Percentiles rank a stretch among this genome's conserved stretches.
Conservation (phyloP, 2,329 filamentous ascomycete genomes). For the Talaromyces funiculosus region DNA sequence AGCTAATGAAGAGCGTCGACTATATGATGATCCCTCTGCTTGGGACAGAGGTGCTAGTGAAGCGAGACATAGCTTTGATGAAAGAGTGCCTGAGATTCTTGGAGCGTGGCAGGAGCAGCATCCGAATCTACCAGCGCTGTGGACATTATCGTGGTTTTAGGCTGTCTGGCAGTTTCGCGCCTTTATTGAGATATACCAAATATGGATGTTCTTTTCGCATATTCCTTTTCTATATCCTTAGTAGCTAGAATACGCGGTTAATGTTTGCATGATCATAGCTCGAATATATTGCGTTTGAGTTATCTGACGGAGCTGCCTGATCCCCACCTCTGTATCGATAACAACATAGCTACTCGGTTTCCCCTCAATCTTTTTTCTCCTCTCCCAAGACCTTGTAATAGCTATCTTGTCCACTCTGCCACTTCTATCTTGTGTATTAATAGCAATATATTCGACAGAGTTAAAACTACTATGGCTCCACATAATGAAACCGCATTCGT, state of each 20-base stretch:
- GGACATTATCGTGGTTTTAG: conserved; percentile 77
- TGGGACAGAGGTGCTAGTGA: conserved; percentile 66
- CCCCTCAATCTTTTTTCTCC: not conserved
- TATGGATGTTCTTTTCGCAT: not conserved
- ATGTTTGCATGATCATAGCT: not conserved
- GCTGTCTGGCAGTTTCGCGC: not conserved
- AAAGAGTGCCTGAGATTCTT: conserved; percentile 84
- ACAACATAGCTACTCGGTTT: not conserved
- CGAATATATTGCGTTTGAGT: not conserved
- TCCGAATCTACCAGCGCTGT: conserved; percentile 83
- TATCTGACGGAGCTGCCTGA: not conserved
- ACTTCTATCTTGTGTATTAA: not conserved
- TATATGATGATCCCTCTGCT: conserved; percentile 57
- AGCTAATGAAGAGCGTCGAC: conserved; percentile 69
- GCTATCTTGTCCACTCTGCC: not conserved
- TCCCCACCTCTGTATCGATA: not conserved
- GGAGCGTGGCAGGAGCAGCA: conserved; percentile 92
- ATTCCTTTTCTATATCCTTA: not conserved
- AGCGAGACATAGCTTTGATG: conserved; percentile 75
- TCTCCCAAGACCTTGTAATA: not conserved
- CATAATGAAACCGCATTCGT: conserved; percentile 27
- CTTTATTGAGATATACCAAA: not conserved
- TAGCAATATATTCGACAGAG: not conserved
- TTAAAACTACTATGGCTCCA: not conserved
- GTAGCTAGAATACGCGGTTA: not conserved